Conservation (phyloP, 345 rosid species). For the Linum lewisii region DNA sequence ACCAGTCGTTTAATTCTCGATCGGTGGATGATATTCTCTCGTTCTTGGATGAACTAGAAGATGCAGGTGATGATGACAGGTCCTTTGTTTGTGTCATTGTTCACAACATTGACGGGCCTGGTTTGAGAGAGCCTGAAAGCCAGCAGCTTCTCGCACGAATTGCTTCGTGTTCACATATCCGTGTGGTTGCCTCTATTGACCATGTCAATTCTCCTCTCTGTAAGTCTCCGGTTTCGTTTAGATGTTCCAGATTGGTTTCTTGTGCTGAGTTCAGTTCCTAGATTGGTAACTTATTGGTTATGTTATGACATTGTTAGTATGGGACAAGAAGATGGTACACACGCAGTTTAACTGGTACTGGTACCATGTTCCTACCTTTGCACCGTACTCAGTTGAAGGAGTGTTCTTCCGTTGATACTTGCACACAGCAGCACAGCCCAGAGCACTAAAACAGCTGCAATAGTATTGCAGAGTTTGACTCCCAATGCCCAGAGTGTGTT, state of each 20-base stretch:
- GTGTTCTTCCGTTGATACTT: constrained; percentile 69
- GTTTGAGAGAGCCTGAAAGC: constrained; percentile 64
- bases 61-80: constrained; percentile 33
- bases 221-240: constrained; percentile 28
- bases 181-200: constrained; percentile 76
- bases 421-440: constrained; percentile 54
- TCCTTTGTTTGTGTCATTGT: constrained; percentile 55
- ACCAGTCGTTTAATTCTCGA: constrained; percentile 49
- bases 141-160: constrained; percentile 69
- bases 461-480: constrained; percentile 86
- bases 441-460: constrained; percentile 76
- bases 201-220: constrained; percentile 79
- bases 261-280: neutral
- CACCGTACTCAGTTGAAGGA: constrained; percentile 78
- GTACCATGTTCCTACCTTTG: constrained; percentile 81
- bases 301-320: constrained; percentile 35
- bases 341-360: constrained; percentile 84
- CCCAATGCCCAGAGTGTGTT: constrained; percentile 91
- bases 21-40: constrained; percentile 66
- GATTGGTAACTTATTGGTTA: too few species aligned
- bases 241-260: too few species aligned
- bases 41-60: constrained; percentile 43
- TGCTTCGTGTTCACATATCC: constrained; percentile 70
- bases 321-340: constrained; percentile 99
- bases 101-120: constrained; percentile 90